Percentiles rank a stretch among this genome's conserved stretches.
Conservation (phyloP, 164 flowering plant species). For the Dillenia suffruticosa region DNA sequence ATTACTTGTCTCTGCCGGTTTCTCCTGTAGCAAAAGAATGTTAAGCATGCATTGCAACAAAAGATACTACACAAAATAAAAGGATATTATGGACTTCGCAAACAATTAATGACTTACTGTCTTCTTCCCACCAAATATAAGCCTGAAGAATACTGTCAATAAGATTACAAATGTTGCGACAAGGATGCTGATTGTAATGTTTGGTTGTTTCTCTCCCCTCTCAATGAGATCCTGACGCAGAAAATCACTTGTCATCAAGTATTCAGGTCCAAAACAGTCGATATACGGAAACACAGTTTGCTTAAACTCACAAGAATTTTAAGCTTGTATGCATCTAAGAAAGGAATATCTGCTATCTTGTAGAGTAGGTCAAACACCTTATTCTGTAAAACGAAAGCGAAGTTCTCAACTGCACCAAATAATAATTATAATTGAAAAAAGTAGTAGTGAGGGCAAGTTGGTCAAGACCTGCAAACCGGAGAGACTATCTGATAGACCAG, state of each 20-base stretch:
- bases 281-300: background rate
- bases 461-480: conserved; percentile 58
- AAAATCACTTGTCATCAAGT: background rate
- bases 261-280: no score
- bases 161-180: conserved; percentile 48
- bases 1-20: conserved; percentile 7
- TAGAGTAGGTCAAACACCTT: conserved; percentile 67
- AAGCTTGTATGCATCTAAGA: conserved; percentile 54
- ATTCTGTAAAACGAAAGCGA: conserved; percentile 51
- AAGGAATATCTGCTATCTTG: conserved; percentile 75
- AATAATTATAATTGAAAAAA: background rate
- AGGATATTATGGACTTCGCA: background rate
- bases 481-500: conserved; percentile 39
- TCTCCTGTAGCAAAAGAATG: conserved; percentile 16
- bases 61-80: background rate
- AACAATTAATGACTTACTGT: conserved; percentile 22
- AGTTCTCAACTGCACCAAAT: background rate
- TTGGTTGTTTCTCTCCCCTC: conserved; percentile 85
- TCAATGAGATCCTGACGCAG: conserved; percentile 68
- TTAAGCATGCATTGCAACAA: background rate
- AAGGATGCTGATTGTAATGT: conserved; percentile 63
- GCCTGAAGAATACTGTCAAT: conserved; percentile 41
- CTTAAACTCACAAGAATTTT: conserved; percentile 55
- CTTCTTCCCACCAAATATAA: conserved; percentile 89
- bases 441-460: background rate